These are phyloP conservation scores for Boletus tomentosulus DNA, from an alignment of 768 basidiomycete species.

Conservation along the genomic window DNA sequence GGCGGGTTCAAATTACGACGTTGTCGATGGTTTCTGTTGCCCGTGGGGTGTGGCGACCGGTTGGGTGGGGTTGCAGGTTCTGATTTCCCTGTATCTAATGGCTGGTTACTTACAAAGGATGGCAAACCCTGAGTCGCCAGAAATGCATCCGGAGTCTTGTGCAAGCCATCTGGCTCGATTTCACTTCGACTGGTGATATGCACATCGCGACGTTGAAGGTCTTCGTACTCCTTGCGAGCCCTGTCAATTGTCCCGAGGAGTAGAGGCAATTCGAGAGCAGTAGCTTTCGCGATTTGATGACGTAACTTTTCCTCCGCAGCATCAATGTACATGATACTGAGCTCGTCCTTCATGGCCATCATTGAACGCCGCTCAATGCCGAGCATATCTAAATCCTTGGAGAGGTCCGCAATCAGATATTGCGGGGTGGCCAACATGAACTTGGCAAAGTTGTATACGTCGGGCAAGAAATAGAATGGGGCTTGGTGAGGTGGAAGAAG, in stretches of 20 bases:
- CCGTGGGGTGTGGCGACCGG: constrained; percentile 5
- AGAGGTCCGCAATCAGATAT: constrained; percentile 73
- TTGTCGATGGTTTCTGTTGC: constrained; percentile 48
- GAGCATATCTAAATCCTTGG: constrained; percentile 68
- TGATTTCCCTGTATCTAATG: constrained; percentile 3
- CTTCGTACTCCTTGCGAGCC: constrained; percentile 51
- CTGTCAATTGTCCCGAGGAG: constrained; percentile 64
- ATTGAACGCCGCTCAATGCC: constrained; percentile 64
- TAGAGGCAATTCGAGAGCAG: constrained; percentile 65
- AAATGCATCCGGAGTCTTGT: constrained; percentile 57
- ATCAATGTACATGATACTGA: constrained; percentile 77
- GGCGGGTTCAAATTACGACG: constrained; percentile 82
- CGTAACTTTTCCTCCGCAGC: constrained; percentile 71
- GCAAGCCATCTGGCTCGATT: constrained; percentile 7
- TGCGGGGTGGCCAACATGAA: constrained; percentile 95
- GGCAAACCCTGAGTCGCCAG: constrained; percentile 40
- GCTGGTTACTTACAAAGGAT: constrained; percentile 9
- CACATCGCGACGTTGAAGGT: constrained; percentile 44
- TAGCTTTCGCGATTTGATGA: constrained; percentile 76
- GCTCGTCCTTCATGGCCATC: constrained; percentile 63
- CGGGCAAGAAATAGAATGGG: constrained; percentile 94
- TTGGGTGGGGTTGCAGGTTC: constrained; percentile 4
- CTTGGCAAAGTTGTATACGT: constrained; percentile 81
- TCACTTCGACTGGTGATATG: constrained; percentile 16
- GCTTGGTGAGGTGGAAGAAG: constrained; percentile 87